Base-by-base conservation (phyloP, 192 early-diverging fungal genomes). In the Mortierella alpina region DNA sequence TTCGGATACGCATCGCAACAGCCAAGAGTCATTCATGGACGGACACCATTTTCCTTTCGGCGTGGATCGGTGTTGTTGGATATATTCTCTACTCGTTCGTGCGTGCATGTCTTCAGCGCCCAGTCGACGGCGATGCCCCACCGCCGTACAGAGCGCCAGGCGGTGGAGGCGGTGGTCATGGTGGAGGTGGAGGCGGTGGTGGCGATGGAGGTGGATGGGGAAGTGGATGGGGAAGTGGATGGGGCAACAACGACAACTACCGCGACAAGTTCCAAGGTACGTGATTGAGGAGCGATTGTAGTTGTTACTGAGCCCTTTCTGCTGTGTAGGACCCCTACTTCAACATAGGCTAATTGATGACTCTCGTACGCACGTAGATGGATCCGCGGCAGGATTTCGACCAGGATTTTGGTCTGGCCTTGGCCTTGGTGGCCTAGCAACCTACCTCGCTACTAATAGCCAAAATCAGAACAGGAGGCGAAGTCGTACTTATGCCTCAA, bases 341-440 rank as follows among this genome's bases (percentile, higher is more conserved):
- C 31, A 31, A 31, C 31, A 31, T 31, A 3, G 31, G 5, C 53
- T n/a, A 8, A 54, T 8, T 18, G 17, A 54, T 5, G 41, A 8
- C 14, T 60, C 20, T 62, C 46, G 9, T 31, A 45, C 39, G 12
- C 18, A 10, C 22, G n/a, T n/a, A 64, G 23, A 17, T 23, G 47
- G 55, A 59, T 51, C 57, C 54, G 31, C 49, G 15, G 55, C 67
- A 44, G 75, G 80, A 5, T 83, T 63, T 22, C 51, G 65, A 61
- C 82, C 82, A 18, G 82, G 82, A 6, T 83, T 83, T 64, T 83
- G 75, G 75, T 65, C 82, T 2, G 82, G 82, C 12, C 44, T 83
- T 9, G 82, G 82, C 1, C 61, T 83, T 1, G 82, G 79, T 17
- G 72, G 74, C 15, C 18, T 73, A 4, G 75, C 62, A 17, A 59